Evolutionary conservation across 164 flowering plant species (phyloP).

Genomic region (Nymphaea colorata): DNA sequence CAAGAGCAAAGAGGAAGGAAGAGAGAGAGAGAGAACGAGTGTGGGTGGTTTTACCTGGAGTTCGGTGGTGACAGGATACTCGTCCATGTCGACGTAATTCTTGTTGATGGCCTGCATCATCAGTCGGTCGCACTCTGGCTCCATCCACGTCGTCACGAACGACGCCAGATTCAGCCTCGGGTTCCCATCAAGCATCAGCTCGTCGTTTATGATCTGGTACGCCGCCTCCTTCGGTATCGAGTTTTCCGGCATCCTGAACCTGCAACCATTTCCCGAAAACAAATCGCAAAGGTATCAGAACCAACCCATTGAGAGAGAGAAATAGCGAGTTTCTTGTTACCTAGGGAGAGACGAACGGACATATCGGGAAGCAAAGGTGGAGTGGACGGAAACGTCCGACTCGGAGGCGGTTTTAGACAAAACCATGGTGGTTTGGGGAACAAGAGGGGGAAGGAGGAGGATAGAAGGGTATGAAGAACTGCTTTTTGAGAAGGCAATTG

Average conservation of each 20-base stretch:
- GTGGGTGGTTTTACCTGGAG: slow-evolving; percentile 18
- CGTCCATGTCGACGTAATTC: slow-evolving; percentile 26
- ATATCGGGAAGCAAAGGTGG: slow-evolving; percentile 54
- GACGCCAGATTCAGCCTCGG: slow-evolving; percentile 23
- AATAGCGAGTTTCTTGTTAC: slow-evolving; percentile 8
- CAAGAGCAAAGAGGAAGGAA: background rate
- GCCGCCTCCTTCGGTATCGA: slow-evolving; percentile 64
- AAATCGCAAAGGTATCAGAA: background rate
- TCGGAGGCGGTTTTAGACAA: slow-evolving; percentile 37
- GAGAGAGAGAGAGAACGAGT: slow-evolving; percentile 3
- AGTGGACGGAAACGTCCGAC: slow-evolving; percentile 39
- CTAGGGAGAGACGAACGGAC: slow-evolving; percentile 37
- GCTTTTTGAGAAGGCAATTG: too few species aligned
- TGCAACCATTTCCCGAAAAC: slow-evolving; percentile 3
- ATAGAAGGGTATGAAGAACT: too few species aligned
- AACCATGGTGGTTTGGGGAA: slow-evolving; percentile 18
- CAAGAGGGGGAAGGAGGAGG: too few species aligned
- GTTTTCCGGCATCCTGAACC: slow-evolving; percentile 44
- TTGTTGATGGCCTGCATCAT: slow-evolving; percentile 21
- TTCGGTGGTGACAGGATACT: slow-evolving; percentile 33
- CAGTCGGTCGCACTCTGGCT: slow-evolving; percentile 24
- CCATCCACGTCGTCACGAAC: slow-evolving; percentile 26
- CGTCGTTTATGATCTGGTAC: slow-evolving; percentile 23
- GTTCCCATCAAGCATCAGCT: slow-evolving; percentile 24
- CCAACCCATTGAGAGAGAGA: background rate